A percentile compares a stretch with the other conserved stretches of the same genome.
phyloP scores from a whole-genome alignment of 2,329 filamentous ascomycete genomes.

The Venturia oleaginea region DNA sequence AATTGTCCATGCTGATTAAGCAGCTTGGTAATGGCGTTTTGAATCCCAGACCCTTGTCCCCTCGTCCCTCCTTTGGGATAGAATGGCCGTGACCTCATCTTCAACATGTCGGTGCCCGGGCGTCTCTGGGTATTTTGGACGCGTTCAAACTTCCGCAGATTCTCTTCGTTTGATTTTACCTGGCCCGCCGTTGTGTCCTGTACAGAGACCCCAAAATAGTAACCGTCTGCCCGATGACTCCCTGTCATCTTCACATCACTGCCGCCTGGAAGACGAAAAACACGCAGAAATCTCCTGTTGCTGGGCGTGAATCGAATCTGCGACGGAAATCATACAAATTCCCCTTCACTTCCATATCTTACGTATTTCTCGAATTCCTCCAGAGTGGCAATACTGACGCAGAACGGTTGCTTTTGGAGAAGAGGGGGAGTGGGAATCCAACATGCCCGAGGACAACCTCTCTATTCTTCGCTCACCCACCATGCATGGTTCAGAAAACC shows the following conservation, averaged over 20 bases:
- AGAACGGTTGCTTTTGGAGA: neutral
- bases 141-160: neutral
- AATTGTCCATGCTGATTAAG: too few species aligned
- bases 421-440: neutral
- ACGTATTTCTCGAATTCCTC: neutral
- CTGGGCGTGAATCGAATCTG: neutral
- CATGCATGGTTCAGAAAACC: slow-evolving; percentile 1
- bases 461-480: slow-evolving; percentile 2
- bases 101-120: neutral
- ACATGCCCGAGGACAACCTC: neutral
- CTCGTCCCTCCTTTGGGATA: too few species aligned
- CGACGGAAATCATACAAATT: neutral
- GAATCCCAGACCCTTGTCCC: too few species aligned
- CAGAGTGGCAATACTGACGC: neutral
- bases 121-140: neutral
- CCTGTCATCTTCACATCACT: neutral
- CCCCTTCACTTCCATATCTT: neutral
- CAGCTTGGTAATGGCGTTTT: too few species aligned
- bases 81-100: neutral
- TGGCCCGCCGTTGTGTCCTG: neutral
- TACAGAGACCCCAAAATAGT: neutral
- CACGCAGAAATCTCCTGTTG: neutral
- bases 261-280: neutral
- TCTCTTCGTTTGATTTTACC: neutral
- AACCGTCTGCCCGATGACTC: neutral